These are phyloP conservation scores for Metschnikowia arizonensis DNA, from an alignment of 805 yeast genomes.

Conservation along the genomic window DNA sequence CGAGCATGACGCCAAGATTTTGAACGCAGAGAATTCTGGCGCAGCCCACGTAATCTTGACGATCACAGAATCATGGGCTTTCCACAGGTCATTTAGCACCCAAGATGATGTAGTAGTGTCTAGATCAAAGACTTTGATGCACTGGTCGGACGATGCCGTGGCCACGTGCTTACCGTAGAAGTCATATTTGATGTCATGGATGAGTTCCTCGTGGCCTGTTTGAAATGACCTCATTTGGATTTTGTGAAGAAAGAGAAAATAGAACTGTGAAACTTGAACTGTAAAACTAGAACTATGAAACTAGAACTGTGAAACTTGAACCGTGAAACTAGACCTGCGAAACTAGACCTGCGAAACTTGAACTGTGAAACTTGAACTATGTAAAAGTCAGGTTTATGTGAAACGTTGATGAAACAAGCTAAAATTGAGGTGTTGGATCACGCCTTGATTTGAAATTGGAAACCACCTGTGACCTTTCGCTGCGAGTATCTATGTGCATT, in stretches of 20 bases:
- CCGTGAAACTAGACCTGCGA: too few species aligned
- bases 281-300: too few species aligned
- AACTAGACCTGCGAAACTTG: too few species aligned
- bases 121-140: constrained; percentile 80
- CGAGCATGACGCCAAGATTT: constrained; percentile 80
- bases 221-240: constrained; percentile 62
- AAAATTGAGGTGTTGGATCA: too few species aligned
- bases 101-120: constrained; percentile 66
- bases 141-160: constrained; percentile 93
- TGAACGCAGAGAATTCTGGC: constrained; percentile 77
- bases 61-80: constrained; percentile 88
- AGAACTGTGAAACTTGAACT: too few species aligned
- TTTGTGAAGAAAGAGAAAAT: too few species aligned
- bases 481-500: neutral
- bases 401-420: neutral
- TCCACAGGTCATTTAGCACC: constrained; percentile 86
- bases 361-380: too few species aligned
- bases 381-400: too few species aligned
- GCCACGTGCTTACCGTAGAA: constrained; percentile 91
- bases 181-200: constrained; percentile 87
- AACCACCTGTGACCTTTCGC: too few species aligned
- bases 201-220: constrained; percentile 89
- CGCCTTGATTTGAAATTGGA: too few species aligned
- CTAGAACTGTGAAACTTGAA: too few species aligned
- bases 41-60: constrained; percentile 87